Percentiles rank a stretch among this genome's conserved stretches.
Conservation (phyloP, 73 alveolate genomes). For the Chromera velia region DNA sequence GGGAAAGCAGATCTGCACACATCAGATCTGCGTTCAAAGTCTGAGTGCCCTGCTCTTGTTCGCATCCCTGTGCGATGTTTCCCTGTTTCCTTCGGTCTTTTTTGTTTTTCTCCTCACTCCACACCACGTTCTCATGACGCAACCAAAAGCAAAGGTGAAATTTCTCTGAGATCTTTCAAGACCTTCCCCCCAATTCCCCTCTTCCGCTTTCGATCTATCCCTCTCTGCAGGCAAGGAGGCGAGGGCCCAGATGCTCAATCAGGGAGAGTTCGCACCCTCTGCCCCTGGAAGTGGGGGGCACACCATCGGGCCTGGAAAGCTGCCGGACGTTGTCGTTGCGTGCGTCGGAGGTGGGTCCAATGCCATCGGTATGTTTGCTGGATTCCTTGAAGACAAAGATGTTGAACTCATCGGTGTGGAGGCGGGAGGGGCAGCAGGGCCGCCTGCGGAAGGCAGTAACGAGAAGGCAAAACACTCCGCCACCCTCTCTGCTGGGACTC, state of each 20-base stretch:
- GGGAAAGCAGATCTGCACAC: too few relatives aligned
- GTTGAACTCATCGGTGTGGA: constrained; percentile 25
- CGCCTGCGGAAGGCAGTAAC: constrained; percentile 21
- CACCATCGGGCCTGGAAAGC: constrained; percentile 40
- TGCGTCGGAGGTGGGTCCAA: constrained; percentile 53
- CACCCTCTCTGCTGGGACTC: constrained; percentile 6
- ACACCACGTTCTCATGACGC: background rate
- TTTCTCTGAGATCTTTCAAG: too few relatives aligned
- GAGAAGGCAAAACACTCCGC: constrained; percentile 45
- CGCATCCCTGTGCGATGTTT: too few relatives aligned
- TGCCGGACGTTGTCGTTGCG: constrained; percentile 43
- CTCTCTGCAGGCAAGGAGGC: constrained; percentile 34
- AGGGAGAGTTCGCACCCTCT: background rate
- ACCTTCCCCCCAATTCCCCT: background rate
- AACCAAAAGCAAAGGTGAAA: too few relatives aligned
- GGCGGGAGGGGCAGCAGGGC: constrained; percentile 48
- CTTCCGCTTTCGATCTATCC: background rate
- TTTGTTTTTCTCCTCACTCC: too few relatives aligned
- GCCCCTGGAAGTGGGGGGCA: too few relatives aligned
- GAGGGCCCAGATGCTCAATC: constrained; percentile 20
- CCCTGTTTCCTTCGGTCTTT: too few relatives aligned
- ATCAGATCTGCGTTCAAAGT: too few relatives aligned
- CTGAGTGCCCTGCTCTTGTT: too few relatives aligned
- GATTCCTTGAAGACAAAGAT: constrained; percentile 42
- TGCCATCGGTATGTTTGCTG: constrained; percentile 49